phyloP scores from a whole-genome alignment of 805 yeast genomes.

The Yarrowia hollandica region DNA sequence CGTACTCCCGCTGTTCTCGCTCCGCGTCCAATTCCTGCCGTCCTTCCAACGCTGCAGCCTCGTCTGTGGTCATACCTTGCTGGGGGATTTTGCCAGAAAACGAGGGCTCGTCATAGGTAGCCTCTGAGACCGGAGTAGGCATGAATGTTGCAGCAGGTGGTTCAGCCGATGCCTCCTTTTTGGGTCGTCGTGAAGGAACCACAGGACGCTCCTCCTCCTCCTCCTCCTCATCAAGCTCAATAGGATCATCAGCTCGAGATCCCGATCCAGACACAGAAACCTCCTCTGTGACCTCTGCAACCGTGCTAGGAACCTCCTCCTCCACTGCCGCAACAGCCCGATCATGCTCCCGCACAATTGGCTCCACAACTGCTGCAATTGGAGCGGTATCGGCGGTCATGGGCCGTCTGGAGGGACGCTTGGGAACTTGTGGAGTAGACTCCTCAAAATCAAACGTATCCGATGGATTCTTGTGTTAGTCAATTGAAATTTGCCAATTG shows the following conservation, averaged over 20 bases:
- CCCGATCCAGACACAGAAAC: not conserved
- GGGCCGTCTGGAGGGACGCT: conserved; percentile 3
- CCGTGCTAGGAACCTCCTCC: not conserved
- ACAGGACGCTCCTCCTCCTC: no score
- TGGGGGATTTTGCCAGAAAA: not conserved
- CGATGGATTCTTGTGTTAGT: not conserved
- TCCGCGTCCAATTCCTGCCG: no score
- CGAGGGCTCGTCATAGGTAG: not conserved
- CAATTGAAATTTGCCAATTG: no score
- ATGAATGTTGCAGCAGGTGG: not conserved
- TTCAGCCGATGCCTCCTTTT: not conserved
- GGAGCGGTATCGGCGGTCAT: not conserved
- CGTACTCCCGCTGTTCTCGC: not conserved
- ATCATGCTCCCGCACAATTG: conserved; percentile 10
- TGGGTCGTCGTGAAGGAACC: not conserved
- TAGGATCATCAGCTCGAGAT: not conserved
- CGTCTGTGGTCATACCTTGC: conserved; percentile 1
- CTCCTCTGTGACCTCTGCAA: not conserved
- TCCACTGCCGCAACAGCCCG: not conserved
- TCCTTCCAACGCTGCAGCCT: not conserved
- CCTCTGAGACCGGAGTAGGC: conserved; percentile 11
- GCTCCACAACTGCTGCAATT: not conserved
- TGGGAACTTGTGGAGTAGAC: conserved; percentile 1
- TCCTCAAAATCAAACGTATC: conserved; percentile 18
- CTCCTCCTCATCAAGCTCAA: not conserved